phyloP scores from a whole-genome alignment of 176 grass and related monocot species.

The Bonia amplexicaulis region DNA sequence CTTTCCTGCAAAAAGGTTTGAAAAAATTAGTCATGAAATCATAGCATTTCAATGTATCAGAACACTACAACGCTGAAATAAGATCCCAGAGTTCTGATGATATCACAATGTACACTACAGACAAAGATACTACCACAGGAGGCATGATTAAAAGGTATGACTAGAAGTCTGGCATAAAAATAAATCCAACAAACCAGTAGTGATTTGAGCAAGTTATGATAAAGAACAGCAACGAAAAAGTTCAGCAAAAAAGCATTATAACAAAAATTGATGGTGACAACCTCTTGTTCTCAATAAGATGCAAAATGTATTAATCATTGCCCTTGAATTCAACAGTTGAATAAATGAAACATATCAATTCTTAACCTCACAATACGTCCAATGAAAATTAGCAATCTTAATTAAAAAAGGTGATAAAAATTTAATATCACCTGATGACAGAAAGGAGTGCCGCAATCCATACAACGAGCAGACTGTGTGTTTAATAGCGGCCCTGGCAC shows the following conservation, averaged over 20 bases:
- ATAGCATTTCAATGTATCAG: not conserved
- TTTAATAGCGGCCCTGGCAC: conserved; percentile 75
- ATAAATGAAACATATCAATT: conserved; percentile 11
- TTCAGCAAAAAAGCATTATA: not conserved
- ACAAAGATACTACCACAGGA: not conserved
- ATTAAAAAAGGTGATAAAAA: not conserved
- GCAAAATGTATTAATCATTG: not conserved
- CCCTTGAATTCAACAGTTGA: not conserved
- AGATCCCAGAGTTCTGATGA: not conserved
- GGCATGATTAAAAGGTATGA: not conserved
- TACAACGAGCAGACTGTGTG: conserved; percentile 96
- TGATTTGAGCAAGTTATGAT: not conserved
- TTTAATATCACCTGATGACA: conserved; percentile 78
- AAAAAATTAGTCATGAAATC: not conserved
- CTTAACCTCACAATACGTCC: not conserved
- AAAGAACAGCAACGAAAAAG: not conserved
- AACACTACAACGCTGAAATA: not conserved
- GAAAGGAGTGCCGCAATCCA: conserved; percentile 99
- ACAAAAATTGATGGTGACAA: not conserved
- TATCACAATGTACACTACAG: not conserved
- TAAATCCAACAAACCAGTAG: not conserved
- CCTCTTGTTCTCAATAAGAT: not conserved
- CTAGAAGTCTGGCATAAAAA: not conserved
- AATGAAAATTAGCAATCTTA: not conserved
- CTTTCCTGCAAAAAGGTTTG: conserved; percentile 56